Conservation (phyloP, 2,329 filamentous ascomycete species). For the Penicillium sp. region DNA sequence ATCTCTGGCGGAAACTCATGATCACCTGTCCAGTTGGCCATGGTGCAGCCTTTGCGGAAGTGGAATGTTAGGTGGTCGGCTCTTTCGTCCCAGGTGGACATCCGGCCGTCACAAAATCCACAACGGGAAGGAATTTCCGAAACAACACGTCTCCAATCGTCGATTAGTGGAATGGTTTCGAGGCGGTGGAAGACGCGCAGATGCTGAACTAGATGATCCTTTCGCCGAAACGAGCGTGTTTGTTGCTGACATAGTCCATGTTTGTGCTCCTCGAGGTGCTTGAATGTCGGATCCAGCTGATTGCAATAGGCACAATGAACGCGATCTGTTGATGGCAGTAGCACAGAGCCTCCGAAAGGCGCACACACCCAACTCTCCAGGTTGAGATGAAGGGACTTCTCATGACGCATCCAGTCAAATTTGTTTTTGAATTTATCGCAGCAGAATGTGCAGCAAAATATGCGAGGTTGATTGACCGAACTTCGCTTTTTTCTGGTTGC, state of each 20-base stretch:
- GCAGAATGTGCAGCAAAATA: constrained; percentile 27
- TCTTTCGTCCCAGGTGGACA: not conserved
- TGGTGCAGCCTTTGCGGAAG: constrained; percentile 13
- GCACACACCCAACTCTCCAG: constrained; percentile 23
- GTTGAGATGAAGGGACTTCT: constrained; percentile 25
- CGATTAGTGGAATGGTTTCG: constrained; percentile 27
- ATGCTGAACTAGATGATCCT: constrained; percentile 56
- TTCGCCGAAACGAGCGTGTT: constrained; percentile 51
- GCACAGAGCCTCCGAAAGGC: constrained; percentile 13
- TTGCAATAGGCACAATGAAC: constrained; percentile 50
- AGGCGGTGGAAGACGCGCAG: constrained; percentile 50
- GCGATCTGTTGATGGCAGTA: constrained; percentile 9
- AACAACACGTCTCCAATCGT: constrained; percentile 13
- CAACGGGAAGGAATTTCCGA: constrained; percentile 9
- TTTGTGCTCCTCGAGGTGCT: constrained; percentile 51
- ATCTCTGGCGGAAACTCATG: constrained; percentile 16
- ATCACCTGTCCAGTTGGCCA: constrained; percentile 16
- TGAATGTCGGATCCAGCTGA: constrained; percentile 43
- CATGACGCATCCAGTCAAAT: constrained; percentile 26
- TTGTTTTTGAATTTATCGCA: constrained; percentile 27
- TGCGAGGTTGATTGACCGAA: not conserved
- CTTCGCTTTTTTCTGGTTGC: not conserved
- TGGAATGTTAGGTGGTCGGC: constrained; percentile 2
- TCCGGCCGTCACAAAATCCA: constrained; percentile 11
- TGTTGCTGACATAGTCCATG: constrained; percentile 49